Percentiles rank a stretch among this genome's conserved stretches.
Evolutionary conservation across 106 monocot genomes (phyloP).

Genomic region (Allium sativum): DNA sequence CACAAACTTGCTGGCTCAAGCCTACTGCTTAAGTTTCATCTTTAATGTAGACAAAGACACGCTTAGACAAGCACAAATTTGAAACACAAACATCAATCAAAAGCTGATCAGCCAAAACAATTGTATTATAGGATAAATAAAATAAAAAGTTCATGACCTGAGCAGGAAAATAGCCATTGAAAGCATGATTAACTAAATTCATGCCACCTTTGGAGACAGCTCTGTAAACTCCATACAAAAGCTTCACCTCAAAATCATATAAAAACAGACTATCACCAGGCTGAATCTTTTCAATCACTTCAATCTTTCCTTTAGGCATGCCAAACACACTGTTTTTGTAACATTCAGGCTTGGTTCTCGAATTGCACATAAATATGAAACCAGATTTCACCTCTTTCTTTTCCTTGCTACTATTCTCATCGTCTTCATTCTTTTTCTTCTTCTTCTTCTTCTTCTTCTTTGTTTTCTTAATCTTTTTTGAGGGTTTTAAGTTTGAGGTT

Average conservation of each 20-base stretch:
- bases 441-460: neutral
- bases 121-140: neutral
- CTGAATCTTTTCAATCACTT: constrained; percentile 40
- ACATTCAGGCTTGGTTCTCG: constrained; percentile 52
- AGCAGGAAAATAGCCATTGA: constrained; percentile 37
- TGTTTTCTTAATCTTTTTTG: constrained; percentile 1
- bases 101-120: no score
- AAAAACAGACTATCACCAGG: constrained; percentile 43
- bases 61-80: no score
- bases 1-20: no score
- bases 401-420: neutral
- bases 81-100: no score
- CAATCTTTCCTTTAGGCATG: constrained; percentile 33
- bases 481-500: neutral
- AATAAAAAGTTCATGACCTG: constrained; percentile 29
- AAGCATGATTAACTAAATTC: constrained; percentile 35
- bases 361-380: constrained; percentile 70
- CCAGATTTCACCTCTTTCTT: constrained; percentile 29
- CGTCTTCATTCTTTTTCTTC: neutral
- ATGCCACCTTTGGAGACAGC: constrained; percentile 30
- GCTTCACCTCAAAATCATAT: constrained; percentile 56
- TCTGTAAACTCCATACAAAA: constrained; percentile 50
- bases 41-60: no score
- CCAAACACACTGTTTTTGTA: constrained; percentile 45
- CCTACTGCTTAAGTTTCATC: no score